phyloP scores from a whole-genome alignment of 192 early-diverging fungal species.

The Podochytrium sp. region DNA sequence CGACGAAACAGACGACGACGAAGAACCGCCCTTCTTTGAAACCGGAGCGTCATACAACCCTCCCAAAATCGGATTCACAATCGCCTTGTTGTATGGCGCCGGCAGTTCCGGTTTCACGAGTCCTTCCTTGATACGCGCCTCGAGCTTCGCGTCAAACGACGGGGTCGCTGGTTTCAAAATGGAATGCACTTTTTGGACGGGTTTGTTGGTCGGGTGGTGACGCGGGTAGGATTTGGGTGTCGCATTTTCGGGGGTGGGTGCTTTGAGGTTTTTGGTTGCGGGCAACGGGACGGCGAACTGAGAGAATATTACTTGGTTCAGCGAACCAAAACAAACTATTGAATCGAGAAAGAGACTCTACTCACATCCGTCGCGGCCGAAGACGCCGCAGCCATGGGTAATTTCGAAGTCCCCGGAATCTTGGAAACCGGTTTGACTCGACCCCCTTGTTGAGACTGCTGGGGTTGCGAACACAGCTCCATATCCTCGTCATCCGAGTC shows the following conservation, averaged over 20 bases:
- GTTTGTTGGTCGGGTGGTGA: background rate
- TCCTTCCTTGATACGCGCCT: background rate
- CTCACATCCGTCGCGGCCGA: conserved; percentile 20
- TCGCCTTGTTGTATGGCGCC: background rate
- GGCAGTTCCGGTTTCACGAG: background rate
- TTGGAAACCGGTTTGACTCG: background rate
- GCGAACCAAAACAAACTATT: background rate
- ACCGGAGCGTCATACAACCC: conserved; percentile 7
- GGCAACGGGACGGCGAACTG: conserved; percentile 23
- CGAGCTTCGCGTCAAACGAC: conserved; percentile 23
- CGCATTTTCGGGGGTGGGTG: background rate
- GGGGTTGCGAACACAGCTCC: background rate
- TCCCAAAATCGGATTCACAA: conserved; percentile 10
- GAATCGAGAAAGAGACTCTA: background rate
- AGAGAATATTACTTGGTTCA: no score
- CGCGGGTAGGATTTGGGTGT: conserved; percentile 25
- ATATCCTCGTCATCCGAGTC: background rate
- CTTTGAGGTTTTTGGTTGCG: background rate
- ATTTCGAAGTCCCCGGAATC: background rate
- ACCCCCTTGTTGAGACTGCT: background rate
- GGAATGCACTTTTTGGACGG: background rate
- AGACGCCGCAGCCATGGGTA: background rate
- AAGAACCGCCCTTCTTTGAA: background rate
- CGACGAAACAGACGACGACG: background rate
- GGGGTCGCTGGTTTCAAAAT: conserved; percentile 28